A percentile compares a stretch with the other conserved stretches of the same genome.
Evolutionary conservation across 164 flowering plant species (phyloP).

Genomic region (Cinnamomum micranthum): DNA sequence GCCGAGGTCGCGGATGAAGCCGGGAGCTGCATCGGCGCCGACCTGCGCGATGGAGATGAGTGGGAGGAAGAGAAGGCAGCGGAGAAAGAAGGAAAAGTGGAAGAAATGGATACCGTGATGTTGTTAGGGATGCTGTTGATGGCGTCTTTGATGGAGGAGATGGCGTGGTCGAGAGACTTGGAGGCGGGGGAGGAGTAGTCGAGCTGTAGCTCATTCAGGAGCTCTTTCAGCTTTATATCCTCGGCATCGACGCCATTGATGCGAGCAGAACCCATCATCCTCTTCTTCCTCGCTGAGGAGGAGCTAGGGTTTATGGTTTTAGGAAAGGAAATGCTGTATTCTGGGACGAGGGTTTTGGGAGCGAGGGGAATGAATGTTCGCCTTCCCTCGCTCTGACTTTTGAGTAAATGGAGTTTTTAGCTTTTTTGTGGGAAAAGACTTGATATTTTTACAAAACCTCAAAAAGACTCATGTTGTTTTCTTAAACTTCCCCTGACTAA

Average conservation of each 20-base stretch:
- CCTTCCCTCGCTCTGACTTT: too few relatives aligned
- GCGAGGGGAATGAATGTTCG: too few relatives aligned
- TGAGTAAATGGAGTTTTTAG: too few relatives aligned
- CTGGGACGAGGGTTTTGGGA: too few relatives aligned
- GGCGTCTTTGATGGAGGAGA: constrained; percentile 53
- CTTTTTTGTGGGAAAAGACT: too few relatives aligned
- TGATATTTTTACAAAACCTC: too few relatives aligned
- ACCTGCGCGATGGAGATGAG: constrained; percentile 35
- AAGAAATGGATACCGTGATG: constrained; percentile 27
- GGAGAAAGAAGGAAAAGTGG: background rate
- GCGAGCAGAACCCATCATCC: background rate
- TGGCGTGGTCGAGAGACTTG: constrained; percentile 41
- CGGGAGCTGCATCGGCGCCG: constrained; percentile 59
- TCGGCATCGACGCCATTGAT: constrained; percentile 5
- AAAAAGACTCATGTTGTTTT: too few relatives aligned
- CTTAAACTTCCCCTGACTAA: too few relatives aligned
- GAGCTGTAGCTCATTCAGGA: constrained; percentile 66
- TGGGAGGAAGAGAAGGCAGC: background rate
- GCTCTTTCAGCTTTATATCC: constrained; percentile 53
- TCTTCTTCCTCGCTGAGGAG: constrained; percentile 4
- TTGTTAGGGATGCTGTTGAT: constrained; percentile 53
- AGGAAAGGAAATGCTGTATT: too few relatives aligned
- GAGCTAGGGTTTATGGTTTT: too few relatives aligned
- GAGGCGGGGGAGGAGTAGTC: constrained; percentile 38
- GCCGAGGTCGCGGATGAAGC: constrained; percentile 70